These are phyloP conservation scores for Trametes hirsuta DNA, from an alignment of 1,284 basidiomycete species.

Conservation along the genomic window DNA sequence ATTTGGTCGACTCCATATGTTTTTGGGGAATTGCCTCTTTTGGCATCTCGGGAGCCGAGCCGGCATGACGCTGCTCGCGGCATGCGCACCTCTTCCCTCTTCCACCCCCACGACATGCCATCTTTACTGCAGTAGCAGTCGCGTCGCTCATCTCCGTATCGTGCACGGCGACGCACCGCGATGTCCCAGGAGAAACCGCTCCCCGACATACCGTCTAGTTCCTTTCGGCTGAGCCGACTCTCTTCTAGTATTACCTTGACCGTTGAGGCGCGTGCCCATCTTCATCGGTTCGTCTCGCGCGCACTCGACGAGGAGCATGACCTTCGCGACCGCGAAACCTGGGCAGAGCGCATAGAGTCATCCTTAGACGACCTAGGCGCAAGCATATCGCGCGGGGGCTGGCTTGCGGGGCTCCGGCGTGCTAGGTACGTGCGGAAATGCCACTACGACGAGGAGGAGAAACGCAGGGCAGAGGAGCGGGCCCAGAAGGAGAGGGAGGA, in stretches of 20 bases:
- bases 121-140: not conserved
- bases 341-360: constrained; percentile 28
- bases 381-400: constrained; percentile 30
- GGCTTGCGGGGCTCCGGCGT: constrained; percentile 35
- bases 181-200: constrained; percentile 34
- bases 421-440: constrained; percentile 22
- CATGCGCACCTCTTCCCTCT: not conserved
- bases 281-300: constrained; percentile 29
- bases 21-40: not conserved
- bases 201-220: constrained; percentile 29
- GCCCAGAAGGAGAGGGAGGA: constrained; percentile 29
- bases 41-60: not conserved
- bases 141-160: not conserved
- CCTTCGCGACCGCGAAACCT: constrained; percentile 27
- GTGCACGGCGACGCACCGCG: not conserved
- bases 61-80: too few relatives aligned
- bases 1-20: not conserved
- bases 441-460: constrained; percentile 19
- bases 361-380: constrained; percentile 32
- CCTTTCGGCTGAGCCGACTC: constrained; percentile 4
- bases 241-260: constrained; percentile 17
- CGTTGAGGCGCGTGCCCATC: constrained; percentile 32
- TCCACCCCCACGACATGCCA: constrained; percentile 3
- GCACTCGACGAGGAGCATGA: constrained; percentile 31
- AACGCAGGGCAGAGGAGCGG: constrained; percentile 13